Conservation (phyloP, 257 asterid species). For the Scutellaria barbata region DNA sequence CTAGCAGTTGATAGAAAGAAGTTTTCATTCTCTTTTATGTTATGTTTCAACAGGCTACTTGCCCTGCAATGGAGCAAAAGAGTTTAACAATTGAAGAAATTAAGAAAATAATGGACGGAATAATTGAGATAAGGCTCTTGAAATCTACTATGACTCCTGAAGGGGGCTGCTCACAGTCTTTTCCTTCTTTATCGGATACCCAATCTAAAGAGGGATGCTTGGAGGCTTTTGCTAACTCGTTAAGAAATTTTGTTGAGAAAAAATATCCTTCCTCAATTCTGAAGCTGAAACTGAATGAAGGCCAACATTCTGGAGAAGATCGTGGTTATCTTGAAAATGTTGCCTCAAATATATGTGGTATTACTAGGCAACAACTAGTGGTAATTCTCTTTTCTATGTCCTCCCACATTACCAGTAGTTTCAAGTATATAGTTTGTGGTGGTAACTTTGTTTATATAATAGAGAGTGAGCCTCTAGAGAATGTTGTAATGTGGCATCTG, state of each 20-base stretch:
- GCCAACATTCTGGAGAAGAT: conserved; percentile 45
- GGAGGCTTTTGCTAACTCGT: conserved; percentile 63
- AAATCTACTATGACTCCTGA: conserved; percentile 48
- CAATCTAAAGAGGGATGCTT: conserved; percentile 63
- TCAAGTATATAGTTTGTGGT: no score
- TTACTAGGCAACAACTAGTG: conserved; percentile 74
- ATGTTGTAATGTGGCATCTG: conserved; percentile 30
- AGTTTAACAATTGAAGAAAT: conserved; percentile 59
- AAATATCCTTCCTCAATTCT: conserved; percentile 48
- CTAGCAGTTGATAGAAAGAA: conserved; percentile 12
- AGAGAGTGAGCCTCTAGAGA: not conserved
- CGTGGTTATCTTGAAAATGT: conserved; percentile 48
- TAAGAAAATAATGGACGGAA: conserved; percentile 32
- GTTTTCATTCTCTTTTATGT: conserved; percentile 30
- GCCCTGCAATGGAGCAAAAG: conserved; percentile 72
- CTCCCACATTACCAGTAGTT: not conserved
- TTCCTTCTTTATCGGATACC: conserved; percentile 39
- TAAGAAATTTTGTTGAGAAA: conserved; percentile 54
- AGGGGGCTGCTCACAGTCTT: conserved; percentile 49
- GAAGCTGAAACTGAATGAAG: conserved; percentile 45
- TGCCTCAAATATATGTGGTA: conserved; percentile 67
- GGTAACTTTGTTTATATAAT: not conserved
- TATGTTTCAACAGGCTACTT: conserved; percentile 72
- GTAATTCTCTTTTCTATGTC: conserved; percentile 43
- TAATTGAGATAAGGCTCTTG: conserved; percentile 54